Percentiles rank a stretch among this genome's conserved stretches.
Conservation (phyloP, 768 basidiomycete species). For the Leucosporidium creatinivorum region DNA sequence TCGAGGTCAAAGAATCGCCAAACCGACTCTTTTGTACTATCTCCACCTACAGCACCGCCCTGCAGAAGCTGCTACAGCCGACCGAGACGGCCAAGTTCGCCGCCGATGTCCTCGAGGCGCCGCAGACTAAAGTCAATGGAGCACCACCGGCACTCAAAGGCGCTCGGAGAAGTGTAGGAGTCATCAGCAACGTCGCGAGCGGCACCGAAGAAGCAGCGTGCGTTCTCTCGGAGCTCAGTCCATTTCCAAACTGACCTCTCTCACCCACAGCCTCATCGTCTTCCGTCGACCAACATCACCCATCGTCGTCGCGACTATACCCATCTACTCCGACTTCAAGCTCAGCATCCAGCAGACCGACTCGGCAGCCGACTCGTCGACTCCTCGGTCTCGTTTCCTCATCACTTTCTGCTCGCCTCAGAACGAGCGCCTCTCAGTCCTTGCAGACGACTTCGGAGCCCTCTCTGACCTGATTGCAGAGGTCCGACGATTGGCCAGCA, state of each 20-base stretch:
- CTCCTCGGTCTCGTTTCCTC: not conserved
- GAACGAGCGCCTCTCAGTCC: not conserved
- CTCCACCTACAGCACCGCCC: no score
- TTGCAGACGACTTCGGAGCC: not conserved
- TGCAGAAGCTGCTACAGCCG: no score
- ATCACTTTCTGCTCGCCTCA: not conserved
- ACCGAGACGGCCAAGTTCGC: no score
- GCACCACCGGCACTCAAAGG: no score
- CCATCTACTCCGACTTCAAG: not conserved
- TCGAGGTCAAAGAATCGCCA: no score
- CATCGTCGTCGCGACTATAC: not conserved
- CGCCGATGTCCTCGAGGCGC: no score
- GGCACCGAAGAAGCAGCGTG: not conserved
- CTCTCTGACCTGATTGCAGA: conserved; percentile 7
- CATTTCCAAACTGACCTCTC: no score
- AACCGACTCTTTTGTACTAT: no score
- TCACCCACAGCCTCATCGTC: not conserved
- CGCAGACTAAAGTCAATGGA: no score
- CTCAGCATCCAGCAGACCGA: conserved; percentile 3
- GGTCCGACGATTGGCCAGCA: not conserved
- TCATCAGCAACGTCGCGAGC: no score
- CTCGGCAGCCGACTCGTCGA: not conserved
- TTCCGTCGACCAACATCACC: not conserved
- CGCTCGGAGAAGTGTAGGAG: no score
- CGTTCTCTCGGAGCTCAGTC: not conserved